Conservation (phyloP, 148 eudicot genomes). For the Pharnaceum exiguum region DNA sequence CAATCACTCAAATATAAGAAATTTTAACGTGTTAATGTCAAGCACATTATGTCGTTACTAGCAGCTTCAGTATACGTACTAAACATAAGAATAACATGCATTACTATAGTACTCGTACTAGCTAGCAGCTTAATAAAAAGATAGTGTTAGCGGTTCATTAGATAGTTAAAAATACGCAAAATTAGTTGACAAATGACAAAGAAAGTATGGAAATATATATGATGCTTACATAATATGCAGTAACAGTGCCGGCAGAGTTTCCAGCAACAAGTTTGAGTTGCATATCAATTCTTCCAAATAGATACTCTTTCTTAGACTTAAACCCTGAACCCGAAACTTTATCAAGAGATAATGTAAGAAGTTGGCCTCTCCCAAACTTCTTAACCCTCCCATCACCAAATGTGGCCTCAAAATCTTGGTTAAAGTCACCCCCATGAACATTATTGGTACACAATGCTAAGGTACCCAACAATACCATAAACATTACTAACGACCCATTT, state of each 20-base stretch:
- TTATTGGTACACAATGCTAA: slow-evolving; percentile 8
- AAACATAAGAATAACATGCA: no score
- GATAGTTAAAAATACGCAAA: not conserved
- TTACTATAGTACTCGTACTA: not conserved
- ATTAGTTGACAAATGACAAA: not conserved
- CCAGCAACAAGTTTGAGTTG: slow-evolving; percentile 63
- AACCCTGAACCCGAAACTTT: slow-evolving; percentile 55
- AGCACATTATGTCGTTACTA: no score
- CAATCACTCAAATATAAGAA: no score
- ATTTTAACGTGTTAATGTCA: no score
- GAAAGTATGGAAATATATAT: not conserved
- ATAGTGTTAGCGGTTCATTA: not conserved
- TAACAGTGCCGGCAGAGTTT: slow-evolving; percentile 65
- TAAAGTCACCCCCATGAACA: slow-evolving; percentile 35
- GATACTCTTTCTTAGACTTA: slow-evolving; percentile 40
- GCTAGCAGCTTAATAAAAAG: not conserved
- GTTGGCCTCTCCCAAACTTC: slow-evolving; percentile 35
- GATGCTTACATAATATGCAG: slow-evolving; percentile 55
- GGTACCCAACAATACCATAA: slow-evolving; percentile 13
- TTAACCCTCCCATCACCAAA: slow-evolving; percentile 52
- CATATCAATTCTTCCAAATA: slow-evolving; percentile 65
- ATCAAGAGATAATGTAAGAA: slow-evolving; percentile 54
- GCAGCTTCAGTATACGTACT: no score
- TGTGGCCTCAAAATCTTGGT: slow-evolving; percentile 56
- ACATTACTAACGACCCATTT: slow-evolving; percentile 7